Base-by-base conservation (phyloP, 2,329 filamentous ascomycete genomes). In the Trichoderma simmonsii region DNA sequence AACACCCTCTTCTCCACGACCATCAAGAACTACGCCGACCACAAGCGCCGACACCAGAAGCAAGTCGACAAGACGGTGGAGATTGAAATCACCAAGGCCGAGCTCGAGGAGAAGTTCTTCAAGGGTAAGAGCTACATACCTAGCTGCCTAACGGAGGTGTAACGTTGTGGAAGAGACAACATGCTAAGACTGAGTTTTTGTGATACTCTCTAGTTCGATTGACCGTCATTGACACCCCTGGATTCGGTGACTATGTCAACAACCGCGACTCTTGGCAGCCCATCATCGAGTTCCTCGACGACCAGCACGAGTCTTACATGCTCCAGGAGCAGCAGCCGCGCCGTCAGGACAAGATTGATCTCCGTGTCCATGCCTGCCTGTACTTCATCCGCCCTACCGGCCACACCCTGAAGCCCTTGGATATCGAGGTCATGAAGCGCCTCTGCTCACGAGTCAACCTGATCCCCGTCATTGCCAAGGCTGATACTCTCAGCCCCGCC, bases 291-390 rank as follows among this genome's bases (percentile, higher is more conserved):
- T 99, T 99, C 88, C 89, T 99, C 80, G 96, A 99, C 85, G 96
- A 99, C 86, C 96, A 99, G 89, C 97, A 99, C 84, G 96, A 99
- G 88, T 99, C 96, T 48, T 99, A 99, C 86, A 99, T 99, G 96
- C 89, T 99, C 82, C 96, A 99, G 88, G 96, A 99, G 90, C 96
- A 99, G 86, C 96, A 99, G 86, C 96, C 97, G 78, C 94, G 94
- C 85, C 94, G 96, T 80, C 91, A 92, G 80, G 96, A 99, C 88
- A 99, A 98, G 90, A 99, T 99, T 80, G 96, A 99, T 82, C 93
- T 99, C 80, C 95, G 96, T 86, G 97, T 99, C 77, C 96, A 99
- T 83, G 93, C 95, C 77, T 99, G 96, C 85, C 85, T 99, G 82
- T 99, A 99, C 90, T 99, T 99, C 86, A 98, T 99, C 84, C 92